Evolutionary conservation across 352 stramenopile genomes (phyloP).

Genomic region (Aphanomyces invadans): DNA sequence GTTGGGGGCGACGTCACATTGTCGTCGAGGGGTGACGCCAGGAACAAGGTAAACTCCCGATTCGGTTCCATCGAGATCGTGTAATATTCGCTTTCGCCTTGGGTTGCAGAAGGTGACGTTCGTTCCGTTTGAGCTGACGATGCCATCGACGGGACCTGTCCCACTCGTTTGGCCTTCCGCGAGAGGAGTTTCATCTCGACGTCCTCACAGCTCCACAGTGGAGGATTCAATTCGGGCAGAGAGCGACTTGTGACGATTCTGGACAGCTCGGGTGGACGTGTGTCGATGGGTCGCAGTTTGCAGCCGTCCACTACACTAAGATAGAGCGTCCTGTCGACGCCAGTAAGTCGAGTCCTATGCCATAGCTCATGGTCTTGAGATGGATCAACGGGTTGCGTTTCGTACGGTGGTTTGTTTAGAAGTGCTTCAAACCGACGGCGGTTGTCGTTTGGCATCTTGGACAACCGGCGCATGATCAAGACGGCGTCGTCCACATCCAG

Average conservation of each 20-base stretch:
- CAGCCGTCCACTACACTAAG: constrained; percentile 14
- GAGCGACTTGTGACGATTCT: too few relatives aligned
- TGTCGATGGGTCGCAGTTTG: background rate
- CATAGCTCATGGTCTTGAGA: too few relatives aligned
- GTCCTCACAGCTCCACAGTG: background rate
- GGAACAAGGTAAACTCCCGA: background rate
- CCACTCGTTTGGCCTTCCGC: background rate
- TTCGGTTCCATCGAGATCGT: background rate
- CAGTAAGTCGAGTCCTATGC: background rate
- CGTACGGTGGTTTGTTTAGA: background rate
- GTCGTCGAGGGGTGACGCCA: background rate
- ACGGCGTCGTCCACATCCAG: constrained; percentile 8
- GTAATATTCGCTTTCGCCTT: background rate
- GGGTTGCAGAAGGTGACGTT: too few relatives aligned
- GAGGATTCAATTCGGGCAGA: too few relatives aligned
- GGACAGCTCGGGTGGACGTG: too few relatives aligned
- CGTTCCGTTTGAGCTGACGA: too few relatives aligned
- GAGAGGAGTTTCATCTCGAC: background rate
- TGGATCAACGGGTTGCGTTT: too few relatives aligned
- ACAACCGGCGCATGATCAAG: background rate
- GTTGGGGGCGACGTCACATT: too few relatives aligned
- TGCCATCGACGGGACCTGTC: background rate
- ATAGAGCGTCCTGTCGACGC: constrained; percentile 6
- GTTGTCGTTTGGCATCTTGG: background rate
- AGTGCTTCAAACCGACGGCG: constrained; percentile 12